Base-by-base conservation (phyloP, 768 basidiomycete genomes). In the Hygrophorus pudorinus region DNA sequence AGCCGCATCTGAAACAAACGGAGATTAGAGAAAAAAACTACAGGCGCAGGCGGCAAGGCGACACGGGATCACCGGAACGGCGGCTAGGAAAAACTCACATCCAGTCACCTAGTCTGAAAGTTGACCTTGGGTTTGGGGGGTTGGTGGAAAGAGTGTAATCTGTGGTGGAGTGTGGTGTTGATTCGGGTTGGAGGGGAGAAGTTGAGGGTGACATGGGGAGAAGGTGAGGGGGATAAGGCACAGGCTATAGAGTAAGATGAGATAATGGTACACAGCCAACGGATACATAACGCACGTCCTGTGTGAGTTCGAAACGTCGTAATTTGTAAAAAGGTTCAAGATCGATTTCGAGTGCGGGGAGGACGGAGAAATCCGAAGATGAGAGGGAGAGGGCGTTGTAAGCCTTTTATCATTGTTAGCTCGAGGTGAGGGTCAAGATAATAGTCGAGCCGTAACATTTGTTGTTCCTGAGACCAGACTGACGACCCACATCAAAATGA, bases 81-180 rank as follows among this genome's bases (percentile, higher is more conserved):
- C 46, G 24, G 38, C 47, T 51, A 40, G 41, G 27, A 48, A 34
- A 37, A 16, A 76, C 81, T 65, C 56, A 84, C 81, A 85, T 81
- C 82, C 82, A 85, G 55, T 85, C 82, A 12, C 82, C 82, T 4
- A 72, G 63, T 52, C 82, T 68, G 59, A 84, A 85, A 52, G 66
- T 75, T 2, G 73, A 75, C 53, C 73, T 71, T 11, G 79, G 77
- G 55, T 83, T 85, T 10, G 82, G 82, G 4, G 82, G 82, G 51
- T 84, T 85, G 52, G 59, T 75, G 13, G 81, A 85, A 42, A 83
- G 65, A 4, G 76, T 68, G 48, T 77, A 81, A 28, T 72, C 71
- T 37, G 35, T 10, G 21, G 28, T 20, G n/a, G 43, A 6, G 20
- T 14, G 10, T 6, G 10, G 14, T n/a, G 31, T 12, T 38, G 21